Base-by-base conservation (phyloP, 2,329 filamentous ascomycete species). In the Penicillium sp. region DNA sequence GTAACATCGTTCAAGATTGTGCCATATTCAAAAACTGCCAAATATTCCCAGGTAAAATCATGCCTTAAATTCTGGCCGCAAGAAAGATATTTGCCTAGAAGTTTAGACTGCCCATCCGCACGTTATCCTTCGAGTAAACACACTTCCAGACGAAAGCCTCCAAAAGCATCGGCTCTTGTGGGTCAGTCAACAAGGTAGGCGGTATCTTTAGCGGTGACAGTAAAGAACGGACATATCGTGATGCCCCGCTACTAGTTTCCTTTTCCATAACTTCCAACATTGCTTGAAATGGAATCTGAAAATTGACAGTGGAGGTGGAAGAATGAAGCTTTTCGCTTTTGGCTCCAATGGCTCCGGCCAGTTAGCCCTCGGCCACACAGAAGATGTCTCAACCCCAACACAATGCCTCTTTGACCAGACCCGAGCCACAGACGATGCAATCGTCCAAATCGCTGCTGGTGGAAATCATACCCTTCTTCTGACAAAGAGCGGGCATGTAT, bases 381-480 rank as follows among this genome's bases (percentile, higher is more conserved):
- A 91, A 70, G 89, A 92, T 68, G 85, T 90, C 50, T 88, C 87
- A 1, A 79, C 85, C 0, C 88, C 89, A 1, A 85, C 87, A 62
- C 80, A 78, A 61, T 87, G 85, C 62, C 66, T 83, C n/a, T 89
- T 91, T 72, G 73, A 78, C 3, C 19, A 54, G 22, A 16, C 47
- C 22, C 24, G 39, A 39, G 24, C 47, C 19, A n/a, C 58, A 40
- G 33, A 54, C 18, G 63, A 56, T 13, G 52, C 62, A 6, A 62
- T 75, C n/a, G 46, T 55, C 14, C 66, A 70, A 14, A 79, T 88
- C 27, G 77, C 72, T 46, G 82, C 91, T 7, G 94, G 94, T 4
- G 93, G 93, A 1, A 97, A 97, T 70, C 94, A 97, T 74, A 96
- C 92, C 0, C 77, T 97, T 4, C 73, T 96, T 10, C 79, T 92